A percentile compares a stretch with the other conserved stretches of the same genome.
Evolutionary conservation across 331 rosid genomes (phyloP).

Genomic region (Dryas integrifolia): DNA sequence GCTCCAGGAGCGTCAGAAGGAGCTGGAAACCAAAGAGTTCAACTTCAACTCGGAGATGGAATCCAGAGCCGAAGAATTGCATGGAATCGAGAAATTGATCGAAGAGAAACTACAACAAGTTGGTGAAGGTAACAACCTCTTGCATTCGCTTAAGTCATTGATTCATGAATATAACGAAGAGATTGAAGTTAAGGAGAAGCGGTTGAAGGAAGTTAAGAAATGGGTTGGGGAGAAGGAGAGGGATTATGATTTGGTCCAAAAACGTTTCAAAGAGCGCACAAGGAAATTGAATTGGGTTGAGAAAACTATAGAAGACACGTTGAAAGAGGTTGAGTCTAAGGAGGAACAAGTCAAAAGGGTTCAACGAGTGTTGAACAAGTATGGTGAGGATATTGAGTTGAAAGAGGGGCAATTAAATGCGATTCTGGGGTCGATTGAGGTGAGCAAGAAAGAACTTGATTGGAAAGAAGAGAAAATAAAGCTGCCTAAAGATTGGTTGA

Average conservation of each 20-base stretch:
- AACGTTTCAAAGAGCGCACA: background rate
- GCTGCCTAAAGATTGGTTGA: constrained; percentile 10
- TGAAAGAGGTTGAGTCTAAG: background rate
- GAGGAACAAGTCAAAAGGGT: constrained; percentile 24
- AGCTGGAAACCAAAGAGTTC: background rate
- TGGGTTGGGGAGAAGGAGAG: background rate
- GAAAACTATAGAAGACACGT: background rate
- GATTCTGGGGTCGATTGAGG: constrained; percentile 3
- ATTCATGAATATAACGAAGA: background rate
- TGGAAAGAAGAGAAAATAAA: constrained; percentile 22
- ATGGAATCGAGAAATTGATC: background rate
- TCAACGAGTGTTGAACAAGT: background rate
- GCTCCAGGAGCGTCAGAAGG: background rate
- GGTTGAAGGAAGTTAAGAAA: background rate
- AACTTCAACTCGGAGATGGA: background rate
- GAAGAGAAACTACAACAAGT: background rate
- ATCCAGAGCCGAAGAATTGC: background rate
- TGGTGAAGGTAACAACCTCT: background rate
- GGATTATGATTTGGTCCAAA: background rate
- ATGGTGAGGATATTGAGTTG: constrained; percentile 19
- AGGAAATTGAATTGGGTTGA: background rate
- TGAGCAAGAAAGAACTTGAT: constrained; percentile 20
- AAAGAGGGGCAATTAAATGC: constrained; percentile 18
- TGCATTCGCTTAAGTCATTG: background rate
- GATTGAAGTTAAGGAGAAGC: background rate